Percentiles rank a stretch among this genome's conserved stretches.
Conservation (phyloP, 345 rosid species). For the Sonneratia alba region DNA sequence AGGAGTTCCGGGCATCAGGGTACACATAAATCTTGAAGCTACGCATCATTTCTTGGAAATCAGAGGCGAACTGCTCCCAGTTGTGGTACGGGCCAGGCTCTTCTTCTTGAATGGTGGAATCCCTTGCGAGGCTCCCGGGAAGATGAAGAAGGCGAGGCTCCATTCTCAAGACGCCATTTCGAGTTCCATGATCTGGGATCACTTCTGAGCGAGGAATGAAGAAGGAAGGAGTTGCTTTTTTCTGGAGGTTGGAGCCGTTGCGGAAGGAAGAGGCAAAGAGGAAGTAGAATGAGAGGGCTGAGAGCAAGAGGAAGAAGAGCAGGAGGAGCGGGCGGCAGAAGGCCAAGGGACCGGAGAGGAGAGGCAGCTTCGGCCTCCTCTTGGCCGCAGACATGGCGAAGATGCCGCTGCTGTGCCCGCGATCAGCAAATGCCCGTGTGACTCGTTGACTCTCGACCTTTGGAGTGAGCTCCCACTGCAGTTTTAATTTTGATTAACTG, state of each 20-base stretch:
- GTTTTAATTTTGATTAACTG: neutral
- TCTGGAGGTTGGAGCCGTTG: neutral
- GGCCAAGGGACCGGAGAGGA: neutral
- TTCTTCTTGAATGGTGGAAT: neutral
- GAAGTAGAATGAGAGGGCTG: neutral
- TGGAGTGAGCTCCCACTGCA: neutral
- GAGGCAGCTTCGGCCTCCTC: neutral
- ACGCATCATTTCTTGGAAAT: conserved; percentile 28
- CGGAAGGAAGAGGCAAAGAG: conserved; percentile 4
- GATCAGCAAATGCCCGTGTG: neutral
- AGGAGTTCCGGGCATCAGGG: conserved; percentile 15
- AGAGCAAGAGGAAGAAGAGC: conserved; percentile 5
- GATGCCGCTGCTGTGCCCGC: neutral
- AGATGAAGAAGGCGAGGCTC: neutral
- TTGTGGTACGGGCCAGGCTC: conserved; percentile 27
- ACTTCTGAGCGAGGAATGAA: neutral
- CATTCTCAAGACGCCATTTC: neutral
- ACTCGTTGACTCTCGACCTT: neutral
- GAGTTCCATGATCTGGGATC: neutral
- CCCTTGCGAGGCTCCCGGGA: neutral
- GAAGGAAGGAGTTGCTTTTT: neutral
- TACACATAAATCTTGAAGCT: conserved; percentile 33
- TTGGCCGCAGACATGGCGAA: conserved; percentile 1
- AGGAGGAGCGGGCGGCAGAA: neutral
- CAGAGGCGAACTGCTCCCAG: conserved; percentile 25